These are phyloP conservation scores for Pythium chondricola DNA, from an alignment of 352 stramenopile genomes.

Conservation along the genomic window DNA sequence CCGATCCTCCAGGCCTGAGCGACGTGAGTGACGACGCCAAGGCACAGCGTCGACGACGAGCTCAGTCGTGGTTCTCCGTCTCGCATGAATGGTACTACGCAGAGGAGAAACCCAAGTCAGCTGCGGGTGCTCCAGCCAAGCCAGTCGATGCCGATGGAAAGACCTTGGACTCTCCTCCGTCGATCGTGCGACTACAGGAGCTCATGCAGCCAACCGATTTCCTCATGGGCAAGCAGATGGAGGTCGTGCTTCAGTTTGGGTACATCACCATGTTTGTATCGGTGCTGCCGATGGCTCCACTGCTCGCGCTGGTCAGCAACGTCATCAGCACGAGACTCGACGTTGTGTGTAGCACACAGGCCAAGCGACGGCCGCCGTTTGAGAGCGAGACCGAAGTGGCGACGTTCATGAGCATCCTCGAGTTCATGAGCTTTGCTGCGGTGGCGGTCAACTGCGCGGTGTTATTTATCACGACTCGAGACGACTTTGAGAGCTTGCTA, in stretches of 20 bases:
- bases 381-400: conserved; percentile 82
- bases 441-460: conserved; percentile 72
- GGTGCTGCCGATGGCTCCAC: conserved; percentile 82
- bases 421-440: conserved; percentile 88
- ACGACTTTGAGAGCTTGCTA: conserved; percentile 58
- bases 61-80: conserved; percentile 13
- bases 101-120: conserved; percentile 15
- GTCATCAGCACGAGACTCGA: conserved; percentile 85
- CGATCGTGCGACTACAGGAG: conserved; percentile 54
- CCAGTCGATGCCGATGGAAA: background rate
- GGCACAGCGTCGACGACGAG: background rate
- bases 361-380: conserved; percentile 66
- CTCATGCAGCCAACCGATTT: conserved; percentile 68
- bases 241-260: conserved; percentile 85
- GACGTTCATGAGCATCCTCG: conserved; percentile 88
- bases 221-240: conserved; percentile 75
- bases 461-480: conserved; percentile 62
- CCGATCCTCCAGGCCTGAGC: background rate
- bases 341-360: conserved; percentile 70
- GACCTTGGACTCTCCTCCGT: conserved; percentile 16
- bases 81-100: conserved; percentile 57
- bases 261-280: conserved; percentile 94
- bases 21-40: background rate
- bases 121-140: background rate
- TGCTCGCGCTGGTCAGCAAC: conserved; percentile 86